Conservation (phyloP, 495 filamentous ascomycete species). For the Aspergillus cavernicola region DNA sequence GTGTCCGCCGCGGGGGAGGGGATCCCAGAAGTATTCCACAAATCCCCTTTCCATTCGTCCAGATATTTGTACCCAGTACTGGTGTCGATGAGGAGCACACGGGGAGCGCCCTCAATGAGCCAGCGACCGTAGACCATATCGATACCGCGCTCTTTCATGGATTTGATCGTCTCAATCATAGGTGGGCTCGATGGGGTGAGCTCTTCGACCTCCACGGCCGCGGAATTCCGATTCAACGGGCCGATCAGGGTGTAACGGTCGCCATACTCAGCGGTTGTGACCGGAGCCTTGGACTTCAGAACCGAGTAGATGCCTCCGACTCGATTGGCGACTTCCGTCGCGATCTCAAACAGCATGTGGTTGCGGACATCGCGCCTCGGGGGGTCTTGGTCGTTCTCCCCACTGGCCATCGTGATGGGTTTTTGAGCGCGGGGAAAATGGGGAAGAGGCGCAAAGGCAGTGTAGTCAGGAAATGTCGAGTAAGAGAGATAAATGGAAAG, state of each 20-base stretch:
- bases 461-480: background rate
- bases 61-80: slow-evolving; percentile 85
- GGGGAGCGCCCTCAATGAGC: slow-evolving; percentile 94
- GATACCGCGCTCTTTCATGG: slow-evolving; percentile 90
- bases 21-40: slow-evolving; percentile 91
- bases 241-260: slow-evolving; percentile 94
- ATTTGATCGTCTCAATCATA: slow-evolving; percentile 74
- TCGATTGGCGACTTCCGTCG: slow-evolving; percentile 95
- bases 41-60: slow-evolving; percentile 95
- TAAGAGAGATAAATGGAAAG: background rate
- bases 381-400: slow-evolving; percentile 35
- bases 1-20: slow-evolving; percentile 86
- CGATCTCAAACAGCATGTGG: slow-evolving; percentile 88
- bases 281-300: slow-evolving; percentile 96
- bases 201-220: slow-evolving; percentile 93
- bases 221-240: slow-evolving; percentile 85
- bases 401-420: slow-evolving; percentile 24
- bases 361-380: slow-evolving; percentile 66
- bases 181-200: slow-evolving; percentile 78
- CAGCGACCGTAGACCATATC: slow-evolving; percentile 89
- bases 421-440: background rate
- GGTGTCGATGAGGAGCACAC: slow-evolving; percentile 92
- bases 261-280: slow-evolving; percentile 98
- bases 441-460: background rate
- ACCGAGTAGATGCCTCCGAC: slow-evolving; percentile 99